A percentile compares a stretch with the other conserved stretches of the same genome.
Evolutionary conservation across 306 rosid genomes (phyloP).

Genomic region (Castanospermum australe): DNA sequence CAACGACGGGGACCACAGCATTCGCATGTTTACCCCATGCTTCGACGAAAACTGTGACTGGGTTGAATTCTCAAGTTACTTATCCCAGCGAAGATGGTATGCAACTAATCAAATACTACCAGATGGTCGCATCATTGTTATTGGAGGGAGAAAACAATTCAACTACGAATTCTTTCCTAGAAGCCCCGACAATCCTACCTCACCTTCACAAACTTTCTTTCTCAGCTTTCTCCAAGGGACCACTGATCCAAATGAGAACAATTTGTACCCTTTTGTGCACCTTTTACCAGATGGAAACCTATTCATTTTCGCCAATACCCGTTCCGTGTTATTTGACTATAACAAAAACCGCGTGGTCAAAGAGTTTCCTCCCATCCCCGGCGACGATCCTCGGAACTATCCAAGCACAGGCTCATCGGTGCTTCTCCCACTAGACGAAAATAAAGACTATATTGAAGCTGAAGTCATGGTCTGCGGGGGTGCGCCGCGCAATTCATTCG

Average conservation of each 20-base stretch:
- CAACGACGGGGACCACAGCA: slow-evolving; percentile 55
- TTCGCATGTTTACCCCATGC: slow-evolving; percentile 74
- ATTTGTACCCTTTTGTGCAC: slow-evolving; percentile 77
- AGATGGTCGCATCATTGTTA: slow-evolving; percentile 56
- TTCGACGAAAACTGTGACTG: slow-evolving; percentile 54
- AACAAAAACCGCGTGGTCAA: slow-evolving; percentile 45
- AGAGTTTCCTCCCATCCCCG: slow-evolving; percentile 63
- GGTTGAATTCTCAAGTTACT: slow-evolving; percentile 55
- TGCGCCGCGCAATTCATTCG: slow-evolving; percentile 45
- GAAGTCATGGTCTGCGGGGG: slow-evolving; percentile 77
- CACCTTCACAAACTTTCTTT: not conserved
- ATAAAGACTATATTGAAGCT: slow-evolving; percentile 18
- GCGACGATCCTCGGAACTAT: slow-evolving; percentile 66
- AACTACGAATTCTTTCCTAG: slow-evolving; percentile 74
- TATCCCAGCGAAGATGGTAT: slow-evolving; percentile 75
- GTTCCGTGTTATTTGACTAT: slow-evolving; percentile 57
- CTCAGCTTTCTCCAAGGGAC: slow-evolving; percentile 55
- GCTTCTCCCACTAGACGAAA: slow-evolving; percentile 74
- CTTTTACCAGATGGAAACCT: slow-evolving; percentile 84
- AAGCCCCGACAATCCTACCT: not conserved
- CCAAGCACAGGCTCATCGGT: slow-evolving; percentile 85
- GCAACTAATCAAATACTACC: slow-evolving; percentile 78
- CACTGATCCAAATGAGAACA: slow-evolving; percentile 55
- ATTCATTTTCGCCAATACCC: slow-evolving; percentile 72
- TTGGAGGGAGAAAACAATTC: slow-evolving; percentile 78